Evolutionary conservation across 257 asterid genomes (phyloP), one percentile per base, ranked within the genome.

Genomic region (Anisodus tanguticus): DNA sequence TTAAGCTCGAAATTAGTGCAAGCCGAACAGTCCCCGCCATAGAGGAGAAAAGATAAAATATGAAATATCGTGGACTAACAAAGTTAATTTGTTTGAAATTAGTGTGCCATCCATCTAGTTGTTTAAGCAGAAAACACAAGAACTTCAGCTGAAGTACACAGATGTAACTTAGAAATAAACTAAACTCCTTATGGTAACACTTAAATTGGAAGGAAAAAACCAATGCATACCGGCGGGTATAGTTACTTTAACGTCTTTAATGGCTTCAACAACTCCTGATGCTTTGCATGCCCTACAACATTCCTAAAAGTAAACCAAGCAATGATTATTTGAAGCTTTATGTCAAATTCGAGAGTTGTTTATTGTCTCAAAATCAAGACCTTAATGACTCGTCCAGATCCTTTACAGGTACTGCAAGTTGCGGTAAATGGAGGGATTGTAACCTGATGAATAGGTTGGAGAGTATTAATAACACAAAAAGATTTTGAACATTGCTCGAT

Each of bases 351-450:
- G 53, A 17, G 53, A 47, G 49, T 85, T 58, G 88, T 43, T 71
- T 64, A 80, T 49, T 54, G 63, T 77, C 84, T 55, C 26, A 69
- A 62, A 78, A 63, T 70, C 80, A 39, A 76, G 81, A 96, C 99
- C 99, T 90, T 93, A 83, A 94, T 91, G 82, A 93, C 83, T 83
- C 84, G 87, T 49, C 99, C 98, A 82, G 86, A 87, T 85, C 99
- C 99, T 90, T 86, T 93, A 85, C 99, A 96, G 54, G 90, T 84
- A 68, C 88, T 82, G 88, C 99, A 96, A 15, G 91, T 90, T 87
- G 97, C 91, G 41, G 91, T 87, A 81, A 96, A 96, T 57, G 97
- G 98, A 57, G 97, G 98, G 77, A 94, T 84, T 51, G 96, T 89
- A 74, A 93, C 92, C 99, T 95, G 86, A 86, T 82, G 74, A 88